Evolutionary conservation across 176 grass and related monocot genomes (phyloP).

Genomic region (Aegilops longissima): DNA sequence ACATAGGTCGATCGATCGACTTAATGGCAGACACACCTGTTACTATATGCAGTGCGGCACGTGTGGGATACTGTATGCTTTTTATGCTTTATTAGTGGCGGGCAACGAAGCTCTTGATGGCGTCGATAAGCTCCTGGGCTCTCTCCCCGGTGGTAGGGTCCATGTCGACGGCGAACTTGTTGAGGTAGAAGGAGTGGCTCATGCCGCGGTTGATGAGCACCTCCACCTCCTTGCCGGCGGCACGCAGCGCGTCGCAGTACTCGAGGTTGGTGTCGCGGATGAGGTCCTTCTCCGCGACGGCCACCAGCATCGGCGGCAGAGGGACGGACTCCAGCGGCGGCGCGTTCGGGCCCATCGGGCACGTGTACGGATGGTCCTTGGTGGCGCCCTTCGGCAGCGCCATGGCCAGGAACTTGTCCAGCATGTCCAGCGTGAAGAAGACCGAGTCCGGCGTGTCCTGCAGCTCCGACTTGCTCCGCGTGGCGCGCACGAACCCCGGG

Average conservation of each 20-base stretch:
- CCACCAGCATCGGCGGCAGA: conserved; percentile 68
- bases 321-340: conserved; percentile 55
- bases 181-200: conserved; percentile 91
- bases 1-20: neutral
- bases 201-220: conserved; percentile 60
- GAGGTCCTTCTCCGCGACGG: conserved; percentile 68
- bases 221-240: conserved; percentile 72
- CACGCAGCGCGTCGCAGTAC: conserved; percentile 64
- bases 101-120: conserved; percentile 61
- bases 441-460: conserved; percentile 44
- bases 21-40: neutral
- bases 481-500: conserved; percentile 75
- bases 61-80: neutral
- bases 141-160: conserved; percentile 57
- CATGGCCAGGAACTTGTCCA: conserved; percentile 67
- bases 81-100: conserved; percentile 37
- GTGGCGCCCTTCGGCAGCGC: conserved; percentile 63
- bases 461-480: conserved; percentile 72
- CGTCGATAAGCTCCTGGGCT: conserved; percentile 54
- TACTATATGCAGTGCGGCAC: neutral
- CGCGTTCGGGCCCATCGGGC: conserved; percentile 67
- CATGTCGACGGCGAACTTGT: conserved; percentile 82
- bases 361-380: conserved; percentile 81
- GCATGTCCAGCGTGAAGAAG: conserved; percentile 89
- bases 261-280: conserved; percentile 80